Conservation (phyloP, 805 yeast genomes). For the Blastobotrys robertii region DNA sequence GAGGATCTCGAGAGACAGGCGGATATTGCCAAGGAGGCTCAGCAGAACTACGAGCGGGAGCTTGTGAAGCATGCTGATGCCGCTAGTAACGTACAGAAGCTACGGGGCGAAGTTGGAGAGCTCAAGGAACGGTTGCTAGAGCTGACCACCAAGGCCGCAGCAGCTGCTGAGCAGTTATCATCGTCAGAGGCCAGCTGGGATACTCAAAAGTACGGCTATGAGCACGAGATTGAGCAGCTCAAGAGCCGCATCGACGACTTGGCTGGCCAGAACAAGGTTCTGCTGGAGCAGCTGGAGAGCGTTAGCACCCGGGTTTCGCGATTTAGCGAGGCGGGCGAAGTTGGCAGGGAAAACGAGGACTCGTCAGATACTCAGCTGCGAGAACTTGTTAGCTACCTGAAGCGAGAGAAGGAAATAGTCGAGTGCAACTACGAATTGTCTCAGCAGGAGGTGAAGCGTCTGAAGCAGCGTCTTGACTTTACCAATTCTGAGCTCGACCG, state of each 20-base stretch:
- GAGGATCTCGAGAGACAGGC: conserved; percentile 37
- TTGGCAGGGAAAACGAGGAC: conserved; percentile 1
- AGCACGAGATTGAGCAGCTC: conserved; percentile 39
- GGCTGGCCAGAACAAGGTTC: conserved; percentile 54
- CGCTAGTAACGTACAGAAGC: conserved; percentile 31
- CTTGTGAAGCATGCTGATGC: conserved; percentile 46
- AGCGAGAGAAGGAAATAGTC: conserved; percentile 66
- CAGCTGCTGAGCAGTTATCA: conserved; percentile 27
- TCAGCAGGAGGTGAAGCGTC: conserved; percentile 43
- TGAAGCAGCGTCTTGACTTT: conserved; percentile 41
- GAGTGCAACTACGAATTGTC: conserved; percentile 47
- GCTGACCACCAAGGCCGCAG: conserved; percentile 23
- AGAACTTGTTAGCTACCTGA: conserved; percentile 51
- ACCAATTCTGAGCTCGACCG: conserved; percentile 42
- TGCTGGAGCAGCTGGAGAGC: conserved; percentile 58
- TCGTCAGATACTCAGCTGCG: conserved; percentile 25
- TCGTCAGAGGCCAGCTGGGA: conserved; percentile 38
- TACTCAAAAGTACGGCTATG: conserved; percentile 32
- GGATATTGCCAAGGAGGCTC: conserved; percentile 39
- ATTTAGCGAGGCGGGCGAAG: conserved; percentile 1
- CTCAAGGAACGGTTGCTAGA: conserved; percentile 23
- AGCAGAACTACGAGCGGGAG: conserved; percentile 46
- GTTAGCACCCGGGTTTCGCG: conserved; percentile 1
- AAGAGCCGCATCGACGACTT: conserved; percentile 44
- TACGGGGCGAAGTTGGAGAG: conserved; percentile 30